Base-by-base conservation (phyloP, 1,284 basidiomycete genomes). In the Moniliophthora roreri region DNA sequence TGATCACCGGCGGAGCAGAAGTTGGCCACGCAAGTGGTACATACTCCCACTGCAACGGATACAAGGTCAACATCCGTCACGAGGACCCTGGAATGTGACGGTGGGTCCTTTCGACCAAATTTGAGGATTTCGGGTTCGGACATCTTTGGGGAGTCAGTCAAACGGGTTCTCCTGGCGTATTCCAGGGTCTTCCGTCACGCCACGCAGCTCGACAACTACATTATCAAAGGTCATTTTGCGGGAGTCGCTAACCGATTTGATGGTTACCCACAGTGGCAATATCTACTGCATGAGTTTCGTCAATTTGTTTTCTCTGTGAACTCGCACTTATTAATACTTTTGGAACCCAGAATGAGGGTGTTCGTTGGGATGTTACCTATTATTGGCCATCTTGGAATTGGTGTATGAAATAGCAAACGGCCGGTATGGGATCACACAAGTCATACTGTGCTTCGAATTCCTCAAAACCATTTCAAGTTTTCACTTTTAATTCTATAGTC, bases 1-100 rank as follows among this genome's bases (percentile, higher is more conserved):
- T 62, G 20, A 66, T 66, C 50, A 65, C 65, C 24, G 63, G 63
- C 16, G 64, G 64, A 23, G n/a, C n/a, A n/a, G n/a, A n/a, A n/a
- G n/a, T n/a, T n/a, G n/a, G n/a, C n/a, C n/a, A n/a, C n/a, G n/a
- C 63, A 0, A 56, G 59, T 21, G 63, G 63, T 3, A 66, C 58
- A 1, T 63, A 60, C 50, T 64, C 61, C 38, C 64, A 65, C 45
- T 51, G 38, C 5, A 66, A 65, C 34, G 65, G 63, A 63, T 13
- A 38, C 11, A 38, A 66, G 38, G 64, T 66, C 47, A 62, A 67
- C 48, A 52, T 66, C 9, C 57, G 57, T 32, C 60, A 64, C 45
- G 42, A 54, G 34, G n/a, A n/a, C n/a, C n/a, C n/a, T n/a, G n/a
- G n/a, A n/a, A n/a, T n/a, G n/a, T n/a, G n/a, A n/a, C n/a, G n/a